phyloP scores from a whole-genome alignment of 2,329 filamentous ascomycete genomes.

The Pseudonectria foliicola region DNA sequence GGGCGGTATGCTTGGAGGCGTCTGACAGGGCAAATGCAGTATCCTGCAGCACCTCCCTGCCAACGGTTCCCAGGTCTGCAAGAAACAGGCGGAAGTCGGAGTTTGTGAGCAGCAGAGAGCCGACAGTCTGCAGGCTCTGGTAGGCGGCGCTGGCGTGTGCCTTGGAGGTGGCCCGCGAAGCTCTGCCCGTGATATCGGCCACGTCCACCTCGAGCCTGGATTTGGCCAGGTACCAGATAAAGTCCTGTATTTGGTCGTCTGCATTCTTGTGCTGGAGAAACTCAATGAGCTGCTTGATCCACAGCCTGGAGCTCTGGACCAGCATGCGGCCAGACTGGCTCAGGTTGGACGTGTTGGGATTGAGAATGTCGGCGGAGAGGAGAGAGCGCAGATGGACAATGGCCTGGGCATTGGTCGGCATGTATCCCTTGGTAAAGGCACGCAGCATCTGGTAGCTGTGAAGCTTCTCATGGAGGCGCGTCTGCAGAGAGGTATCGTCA shows the following conservation, averaged over 20 bases:
- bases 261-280: constrained; percentile 75
- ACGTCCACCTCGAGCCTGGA: constrained; percentile 48
- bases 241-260: constrained; percentile 81
- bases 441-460: constrained; percentile 89
- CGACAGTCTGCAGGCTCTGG: constrained; percentile 74
- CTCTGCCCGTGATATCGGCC: constrained; percentile 21
- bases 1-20: constrained; percentile 49
- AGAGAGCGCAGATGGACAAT: constrained; percentile 75
- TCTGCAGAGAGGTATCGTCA: constrained; percentile 73
- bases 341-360: constrained; percentile 60
- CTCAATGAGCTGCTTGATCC: constrained; percentile 74
- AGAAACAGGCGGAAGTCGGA: constrained; percentile 84
- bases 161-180: constrained; percentile 23
- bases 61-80: constrained; percentile 69
- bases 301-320: constrained; percentile 63
- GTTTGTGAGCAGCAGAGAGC: constrained; percentile 80
- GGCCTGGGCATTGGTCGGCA: constrained; percentile 84
- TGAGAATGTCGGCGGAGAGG: constrained; percentile 70
- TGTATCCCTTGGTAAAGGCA: constrained; percentile 74
- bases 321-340: constrained; percentile 72
- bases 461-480: constrained; percentile 76
- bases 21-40: constrained; percentile 73
- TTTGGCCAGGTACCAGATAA: constrained; percentile 77
- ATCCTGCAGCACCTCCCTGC: constrained; percentile 78
- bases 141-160: constrained; percentile 46